Evolutionary conservation across 192 early-diverging fungal genomes (phyloP), one percentile per base, ranked within the genome.

Genomic region (Umbelopsis sp.): DNA sequence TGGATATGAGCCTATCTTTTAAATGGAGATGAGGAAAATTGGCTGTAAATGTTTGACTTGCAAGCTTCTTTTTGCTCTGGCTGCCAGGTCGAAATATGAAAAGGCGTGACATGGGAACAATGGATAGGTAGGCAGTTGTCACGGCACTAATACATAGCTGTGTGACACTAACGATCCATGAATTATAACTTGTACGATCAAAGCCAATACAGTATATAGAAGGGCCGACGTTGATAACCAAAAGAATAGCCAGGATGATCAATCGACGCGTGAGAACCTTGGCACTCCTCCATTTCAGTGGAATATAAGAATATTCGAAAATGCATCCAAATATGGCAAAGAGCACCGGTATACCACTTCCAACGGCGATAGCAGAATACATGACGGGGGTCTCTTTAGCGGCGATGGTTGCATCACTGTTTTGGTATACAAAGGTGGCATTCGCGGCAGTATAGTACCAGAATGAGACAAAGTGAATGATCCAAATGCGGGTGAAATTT

Each of bases 401-500:
- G 17, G 74, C 75, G 29, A 71, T 74, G 21, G 77, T 77, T 12
- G 70, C 68, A 45, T 81, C 74, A 50, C 20, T 34, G 20, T 66
- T 50, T 66, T 77, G 85, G 80, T 92, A 92, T 29, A 94, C 49
- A 69, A 89, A 90, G 24, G 84, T 82, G 10, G 87, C 86, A 49
- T 90, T 89, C 70, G 85, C 88, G 70, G 87, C 84, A 41, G 90
- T 92, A 81, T 90, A 94, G 81, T 92, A 92, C 84, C 88, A 94
- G 78, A 91, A 94, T 16, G 88, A 74, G 2, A 86, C 84, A 47
- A 95, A 69, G 72, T 95, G 93, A 73, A 95, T 88, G 72, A 94
- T 89, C 94, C 94, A 95, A 50, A 94, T 89, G 20, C 94, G 93
- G 25, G 90, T 91, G 66, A 95, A 94, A 78, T 94, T 95, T 73